Evolutionary conservation across 305 asterid species (phyloP), one percentile per base, ranked within the genome.

Genomic region (Fraxinus dipetala): DNA sequence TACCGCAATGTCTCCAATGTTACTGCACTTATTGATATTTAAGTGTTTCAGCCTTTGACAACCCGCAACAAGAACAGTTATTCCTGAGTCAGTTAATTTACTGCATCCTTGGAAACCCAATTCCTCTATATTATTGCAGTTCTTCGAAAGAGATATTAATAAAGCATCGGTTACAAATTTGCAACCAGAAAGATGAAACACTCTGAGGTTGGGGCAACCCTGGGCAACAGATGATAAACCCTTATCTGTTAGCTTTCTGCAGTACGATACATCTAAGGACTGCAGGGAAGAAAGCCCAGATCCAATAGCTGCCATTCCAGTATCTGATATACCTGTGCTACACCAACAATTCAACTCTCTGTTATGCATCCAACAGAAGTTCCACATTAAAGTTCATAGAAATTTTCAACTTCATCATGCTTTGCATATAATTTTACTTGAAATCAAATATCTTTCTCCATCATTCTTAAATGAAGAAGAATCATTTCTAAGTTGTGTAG

Each of bases 31-130:
- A 40, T 85, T 89, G 84, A 89, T 20, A 48, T 89, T 90, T 72
- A 89, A 75, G 83, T 85, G 83, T 16, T 83, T 89, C 80, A 89
- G 32, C 38, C 79, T 87, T 72, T 30, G 81, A 79, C 92, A 89
- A 77, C 92, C 92, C 69, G 78, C 74, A 48, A 85, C 90, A 63
- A 89, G 87, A 77, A 38, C 69, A 30, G 87, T 65, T 59, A 89
- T 86, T 26, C 92, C 92, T 14, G 73, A 76, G 78, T 89, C 87
- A 5, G 88, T 84, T 69, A 89, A 84, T 79, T 76, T 77, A 78
- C 87, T 83, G 85, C 92, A 89, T 74, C 90, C 90, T 84, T 84
- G 88, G 85, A 89, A 75, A 76, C 86, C 86, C 75, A 89, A 79
- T 65, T 89, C 88, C 80, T 89, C 92, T 14, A 89, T 76, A 72